A percentile compares a stretch with the other conserved stretches of the same genome.
Conservation (phyloP, 257 asterid species). For the Lithospermum erythrorhizon region DNA sequence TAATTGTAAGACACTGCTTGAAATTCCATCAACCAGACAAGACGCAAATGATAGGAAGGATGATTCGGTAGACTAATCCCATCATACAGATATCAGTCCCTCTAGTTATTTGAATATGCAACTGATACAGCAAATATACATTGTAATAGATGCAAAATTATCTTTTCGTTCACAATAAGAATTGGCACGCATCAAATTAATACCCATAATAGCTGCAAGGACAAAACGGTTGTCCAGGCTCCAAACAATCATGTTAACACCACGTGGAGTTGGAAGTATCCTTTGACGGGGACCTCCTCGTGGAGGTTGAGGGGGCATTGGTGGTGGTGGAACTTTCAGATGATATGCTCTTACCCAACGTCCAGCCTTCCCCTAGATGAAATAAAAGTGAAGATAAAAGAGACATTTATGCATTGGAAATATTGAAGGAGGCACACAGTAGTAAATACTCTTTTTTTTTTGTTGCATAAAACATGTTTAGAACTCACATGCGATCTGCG, state of each 20-base stretch:
- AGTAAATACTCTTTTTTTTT: neutral
- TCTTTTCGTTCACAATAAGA: neutral
- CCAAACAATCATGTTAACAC: constrained; percentile 98
- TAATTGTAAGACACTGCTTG: too few relatives aligned
- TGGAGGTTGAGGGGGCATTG: constrained; percentile 95
- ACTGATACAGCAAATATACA: neutral
- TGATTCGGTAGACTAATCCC: neutral
- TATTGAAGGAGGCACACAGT: neutral
- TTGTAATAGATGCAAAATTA: neutral
- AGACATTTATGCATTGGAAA: neutral
- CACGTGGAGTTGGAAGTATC: constrained; percentile 96
- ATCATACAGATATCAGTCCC: neutral
- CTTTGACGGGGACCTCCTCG: constrained; percentile 99
- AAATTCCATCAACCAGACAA: too few relatives aligned
- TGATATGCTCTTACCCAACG: constrained; percentile 96
- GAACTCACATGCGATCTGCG: constrained; percentile 85
- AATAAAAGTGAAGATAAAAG: neutral
- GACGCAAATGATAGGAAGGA: neutral
- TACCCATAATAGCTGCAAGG: constrained; percentile 99
- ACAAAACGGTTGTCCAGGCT: constrained; percentile 98
- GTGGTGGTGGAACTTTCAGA: constrained; percentile 98
- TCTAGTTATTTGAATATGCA: neutral
- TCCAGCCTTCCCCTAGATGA: constrained; percentile 60
- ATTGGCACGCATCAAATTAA: constrained; percentile 18
- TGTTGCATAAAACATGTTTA: neutral